Conservation (phyloP, 1,284 basidiomycete species). For the Exobasidium cylindrosporum region DNA sequence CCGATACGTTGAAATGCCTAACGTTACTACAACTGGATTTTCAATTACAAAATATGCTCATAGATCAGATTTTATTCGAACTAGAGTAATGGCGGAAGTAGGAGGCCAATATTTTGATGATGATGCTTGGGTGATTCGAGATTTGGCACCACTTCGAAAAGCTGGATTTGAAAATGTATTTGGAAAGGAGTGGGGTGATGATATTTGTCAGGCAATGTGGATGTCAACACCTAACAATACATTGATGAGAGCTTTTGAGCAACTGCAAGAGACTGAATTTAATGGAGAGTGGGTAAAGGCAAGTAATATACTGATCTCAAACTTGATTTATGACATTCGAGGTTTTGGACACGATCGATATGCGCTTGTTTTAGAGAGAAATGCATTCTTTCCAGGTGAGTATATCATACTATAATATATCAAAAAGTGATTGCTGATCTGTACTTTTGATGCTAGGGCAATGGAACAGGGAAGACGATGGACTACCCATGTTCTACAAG, state of each 20-base stretch:
- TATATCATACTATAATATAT: no score
- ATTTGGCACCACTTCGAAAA: slow-evolving; percentile 9
- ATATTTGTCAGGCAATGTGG: slow-evolving; percentile 6
- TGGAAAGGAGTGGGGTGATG: not conserved
- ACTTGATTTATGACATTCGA: not conserved
- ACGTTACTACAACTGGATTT: slow-evolving; percentile 6
- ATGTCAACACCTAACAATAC: slow-evolving; percentile 2
- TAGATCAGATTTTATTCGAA: slow-evolving; percentile 7
- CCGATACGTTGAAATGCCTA: slow-evolving; percentile 2
- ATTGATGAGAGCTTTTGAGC: slow-evolving; percentile 6
- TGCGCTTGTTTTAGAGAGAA: slow-evolving; percentile 8
- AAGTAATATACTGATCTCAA: slow-evolving; percentile 11
- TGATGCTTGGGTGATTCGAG: slow-evolving; percentile 11
- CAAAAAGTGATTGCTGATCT: no score
- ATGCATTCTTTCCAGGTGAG: slow-evolving; percentile 13
- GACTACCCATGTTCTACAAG: slow-evolving; percentile 11
- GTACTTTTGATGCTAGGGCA: not conserved
- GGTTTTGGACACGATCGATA: not conserved
- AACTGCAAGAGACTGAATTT: slow-evolving; percentile 9
- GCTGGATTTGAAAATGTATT: slow-evolving; percentile 14
- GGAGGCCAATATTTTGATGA: slow-evolving; percentile 14
- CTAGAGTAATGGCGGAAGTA: slow-evolving; percentile 2
- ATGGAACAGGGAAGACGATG: slow-evolving; percentile 5
- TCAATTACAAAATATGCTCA: slow-evolving; percentile 12
- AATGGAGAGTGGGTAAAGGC: slow-evolving; percentile 14